Evolutionary conservation across 768 basidiomycete genomes (phyloP).

Genomic region (Boletus insuetus): DNA sequence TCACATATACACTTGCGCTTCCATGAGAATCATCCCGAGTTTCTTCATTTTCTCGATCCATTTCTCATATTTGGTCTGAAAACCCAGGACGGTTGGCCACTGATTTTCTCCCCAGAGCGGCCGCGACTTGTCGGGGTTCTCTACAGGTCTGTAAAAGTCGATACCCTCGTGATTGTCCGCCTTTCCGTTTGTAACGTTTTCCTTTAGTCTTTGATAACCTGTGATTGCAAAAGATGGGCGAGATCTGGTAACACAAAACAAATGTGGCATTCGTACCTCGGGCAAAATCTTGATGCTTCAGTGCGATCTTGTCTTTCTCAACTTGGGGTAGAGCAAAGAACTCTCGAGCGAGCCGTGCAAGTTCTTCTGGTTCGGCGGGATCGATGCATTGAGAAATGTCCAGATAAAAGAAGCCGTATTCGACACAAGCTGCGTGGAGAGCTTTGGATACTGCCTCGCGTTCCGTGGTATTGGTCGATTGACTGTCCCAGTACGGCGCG

Average conservation of each 20-base stretch:
- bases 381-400: slow-evolving; percentile 62
- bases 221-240: neutral
- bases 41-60: slow-evolving; percentile 88
- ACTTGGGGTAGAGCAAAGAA: slow-evolving; percentile 74
- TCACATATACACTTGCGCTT: slow-evolving; percentile 55
- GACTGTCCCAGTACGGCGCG: slow-evolving; percentile 53
- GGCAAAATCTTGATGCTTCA: slow-evolving; percentile 68
- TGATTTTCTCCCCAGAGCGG: slow-evolving; percentile 85
- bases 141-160: slow-evolving; percentile 77
- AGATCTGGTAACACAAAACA: neutral
- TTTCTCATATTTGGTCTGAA: slow-evolving; percentile 59
- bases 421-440: slow-evolving; percentile 69
- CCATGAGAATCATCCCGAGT: slow-evolving; percentile 80
- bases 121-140: slow-evolving; percentile 63
- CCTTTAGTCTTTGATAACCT: slow-evolving; percentile 80
- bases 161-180: slow-evolving; percentile 84
- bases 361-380: slow-evolving; percentile 58
- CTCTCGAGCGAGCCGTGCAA: slow-evolving; percentile 58
- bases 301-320: slow-evolving; percentile 74
- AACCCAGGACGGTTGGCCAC: slow-evolving; percentile 64
- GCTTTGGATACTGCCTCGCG: slow-evolving; percentile 50
- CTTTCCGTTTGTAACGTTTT: slow-evolving; percentile 85
- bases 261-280: slow-evolving; percentile 51
- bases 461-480: slow-evolving; percentile 28
- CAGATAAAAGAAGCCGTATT: slow-evolving; percentile 90